Base-by-base conservation (phyloP, 1,284 basidiomycete species). In the Trichosporon faecale region DNA sequence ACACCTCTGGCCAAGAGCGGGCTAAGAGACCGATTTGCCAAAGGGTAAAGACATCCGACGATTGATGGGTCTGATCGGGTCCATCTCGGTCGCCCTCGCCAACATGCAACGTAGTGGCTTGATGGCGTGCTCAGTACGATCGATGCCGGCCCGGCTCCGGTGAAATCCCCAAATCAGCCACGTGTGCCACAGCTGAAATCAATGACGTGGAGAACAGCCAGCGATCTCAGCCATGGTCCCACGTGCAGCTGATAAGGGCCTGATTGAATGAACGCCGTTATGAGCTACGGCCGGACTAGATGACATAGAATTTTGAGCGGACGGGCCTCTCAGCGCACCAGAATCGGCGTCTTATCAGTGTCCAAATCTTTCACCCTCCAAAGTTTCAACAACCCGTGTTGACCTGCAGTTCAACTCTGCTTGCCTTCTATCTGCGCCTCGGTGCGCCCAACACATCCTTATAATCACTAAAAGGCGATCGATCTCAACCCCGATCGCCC, bases 341-440 rank as follows among this genome's bases (percentile, higher is more conserved):
- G 44, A 46, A 12, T 60, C 57, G 57, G 57, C 57, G 57, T 61
- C 57, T 61, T 61, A 61, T 61, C 57, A 61, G 27, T 31, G 29
- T n/a, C 29, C 18, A 61, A 61, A 61, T 61, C 57, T 61, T 61
- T 16, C 23, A 16, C 25, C 25, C 25, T 29, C 55, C 21, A 60
- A 60, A 31, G 57, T 61, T 61, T 61, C 57, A 61, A 61, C 57
- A 61, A 61, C 57, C 57, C 27, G 57, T 61, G 27, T 61, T 31
- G 27, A n/a, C 57, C n/a, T 18, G 57, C 57, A 61, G 57, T 61
- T 61, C 57, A 61, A 61, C 57, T 61, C 57, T 61, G 57, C 57
- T 60, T 29, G 25, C 55, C 23, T 5, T 16, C 55, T 12, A 16
- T 27, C 55, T 29, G 55, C 27, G 25, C 27, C 55, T 16, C 27